Percentiles rank a stretch among this genome's conserved stretches.
Evolutionary conservation across 106 monocot species (phyloP).

Genomic region (Iris macrosiphon): DNA sequence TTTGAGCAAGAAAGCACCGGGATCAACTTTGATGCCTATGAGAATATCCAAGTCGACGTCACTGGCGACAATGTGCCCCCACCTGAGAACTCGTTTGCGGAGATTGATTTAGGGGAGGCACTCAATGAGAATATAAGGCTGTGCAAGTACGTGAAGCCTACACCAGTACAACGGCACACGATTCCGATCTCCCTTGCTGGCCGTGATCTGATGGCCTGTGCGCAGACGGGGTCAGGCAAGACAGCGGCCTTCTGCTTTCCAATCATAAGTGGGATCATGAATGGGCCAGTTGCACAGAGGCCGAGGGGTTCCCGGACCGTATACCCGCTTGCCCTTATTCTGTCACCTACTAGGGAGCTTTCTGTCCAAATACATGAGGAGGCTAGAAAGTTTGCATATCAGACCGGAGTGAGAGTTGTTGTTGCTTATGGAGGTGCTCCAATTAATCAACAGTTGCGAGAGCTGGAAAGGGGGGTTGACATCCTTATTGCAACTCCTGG

Average conservation of each 20-base stretch:
- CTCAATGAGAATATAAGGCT: constrained; percentile 84
- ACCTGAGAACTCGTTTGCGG: constrained; percentile 73
- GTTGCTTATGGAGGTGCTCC: constrained; percentile 85
- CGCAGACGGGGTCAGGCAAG: constrained; percentile 97
- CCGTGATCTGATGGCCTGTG: constrained; percentile 95
- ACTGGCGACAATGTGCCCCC: constrained; percentile 80
- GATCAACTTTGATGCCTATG: constrained; percentile 92
- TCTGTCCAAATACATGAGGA: constrained; percentile 83
- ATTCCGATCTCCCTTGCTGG: constrained; percentile 84
- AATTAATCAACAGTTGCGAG: constrained; percentile 54
- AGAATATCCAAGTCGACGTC: constrained; percentile 91
- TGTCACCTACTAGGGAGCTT: constrained; percentile 83
- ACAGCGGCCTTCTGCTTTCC: constrained; percentile 99
- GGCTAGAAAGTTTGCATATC: constrained; percentile 67
- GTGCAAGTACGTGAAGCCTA: constrained; percentile 91
- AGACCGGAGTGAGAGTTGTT: constrained; percentile 72
- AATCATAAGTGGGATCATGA: constrained; percentile 84
- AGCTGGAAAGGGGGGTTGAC: constrained; percentile 49
- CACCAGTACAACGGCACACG: constrained; percentile 89
- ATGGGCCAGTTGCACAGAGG: constrained; percentile 33
- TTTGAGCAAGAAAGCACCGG: constrained; percentile 58
- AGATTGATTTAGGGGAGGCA: constrained; percentile 81
- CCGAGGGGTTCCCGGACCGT: constrained; percentile 42
- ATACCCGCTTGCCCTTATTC: constrained; percentile 70
- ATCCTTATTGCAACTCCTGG: constrained; percentile 62